A percentile compares a stretch with the other conserved stretches of the same genome.
These are phyloP conservation scores for Colletotrichum magnum DNA, from an alignment of 2,329 filamentous ascomycete species.

Conservation along the genomic window DNA sequence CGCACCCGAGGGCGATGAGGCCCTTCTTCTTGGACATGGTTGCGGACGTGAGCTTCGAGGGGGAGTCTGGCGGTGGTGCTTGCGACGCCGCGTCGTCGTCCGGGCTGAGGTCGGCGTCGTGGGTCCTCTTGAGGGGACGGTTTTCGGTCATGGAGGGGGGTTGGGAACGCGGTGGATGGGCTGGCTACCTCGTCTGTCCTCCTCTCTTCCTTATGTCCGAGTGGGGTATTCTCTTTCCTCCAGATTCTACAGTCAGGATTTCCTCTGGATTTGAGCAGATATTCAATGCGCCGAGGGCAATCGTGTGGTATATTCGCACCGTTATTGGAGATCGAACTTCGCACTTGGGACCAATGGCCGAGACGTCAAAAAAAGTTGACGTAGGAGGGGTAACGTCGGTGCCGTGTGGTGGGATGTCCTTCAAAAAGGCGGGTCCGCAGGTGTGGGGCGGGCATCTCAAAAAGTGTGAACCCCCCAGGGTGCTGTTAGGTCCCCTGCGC, in stretches of 20 bases:
- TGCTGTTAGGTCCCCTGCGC: conserved; percentile 30
- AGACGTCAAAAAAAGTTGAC: conserved; percentile 33
- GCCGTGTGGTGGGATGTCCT: conserved; percentile 33
- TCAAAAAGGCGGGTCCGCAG: conserved; percentile 1
- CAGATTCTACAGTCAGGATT: no score
- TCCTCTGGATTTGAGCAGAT: no score
- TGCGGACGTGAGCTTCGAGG: conserved; percentile 34
- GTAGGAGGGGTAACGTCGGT: conserved; percentile 38
- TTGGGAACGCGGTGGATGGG: background rate
- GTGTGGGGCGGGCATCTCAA: background rate
- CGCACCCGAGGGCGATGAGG: conserved; percentile 71
- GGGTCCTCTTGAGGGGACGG: conserved; percentile 31
- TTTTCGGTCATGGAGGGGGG: conserved; percentile 30
- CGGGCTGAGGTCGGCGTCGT: conserved; percentile 26
- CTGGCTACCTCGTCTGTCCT: background rate
- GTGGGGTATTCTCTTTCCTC: background rate
- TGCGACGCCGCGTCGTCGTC: background rate
- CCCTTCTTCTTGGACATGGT: conserved; percentile 54
- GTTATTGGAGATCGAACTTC: no score
- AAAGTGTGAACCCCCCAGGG: background rate
- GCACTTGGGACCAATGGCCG: conserved; percentile 11
- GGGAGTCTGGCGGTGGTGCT: conserved; percentile 1
- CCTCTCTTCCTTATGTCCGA: background rate
- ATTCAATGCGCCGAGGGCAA: no score
- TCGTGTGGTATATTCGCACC: no score